These are phyloP conservation scores for Lumnitzera littorea DNA, from an alignment of 345 rosid genomes.

Conservation along the genomic window DNA sequence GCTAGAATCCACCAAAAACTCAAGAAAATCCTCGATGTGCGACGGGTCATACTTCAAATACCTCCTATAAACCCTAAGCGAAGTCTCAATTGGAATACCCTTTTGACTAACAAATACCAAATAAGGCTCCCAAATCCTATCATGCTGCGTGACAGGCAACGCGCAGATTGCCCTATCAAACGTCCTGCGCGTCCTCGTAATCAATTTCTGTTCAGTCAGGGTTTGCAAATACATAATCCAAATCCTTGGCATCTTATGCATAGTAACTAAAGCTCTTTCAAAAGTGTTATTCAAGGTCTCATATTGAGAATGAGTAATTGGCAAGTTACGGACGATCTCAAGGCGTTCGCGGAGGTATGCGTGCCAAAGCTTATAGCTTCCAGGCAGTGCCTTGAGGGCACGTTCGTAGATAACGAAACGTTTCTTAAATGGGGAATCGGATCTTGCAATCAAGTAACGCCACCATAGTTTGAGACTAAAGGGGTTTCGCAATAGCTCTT, in stretches of 20 bases:
- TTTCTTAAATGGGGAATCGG: slow-evolving; percentile 22
- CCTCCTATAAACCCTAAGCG: slow-evolving; percentile 84
- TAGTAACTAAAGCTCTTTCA: slow-evolving; percentile 12
- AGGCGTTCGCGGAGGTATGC: slow-evolving; percentile 29
- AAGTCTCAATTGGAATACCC: slow-evolving; percentile 89
- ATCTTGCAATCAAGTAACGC: slow-evolving; percentile 23
- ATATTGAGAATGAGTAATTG: slow-evolving; percentile 54
- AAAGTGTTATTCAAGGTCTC: slow-evolving; percentile 83
- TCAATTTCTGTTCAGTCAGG: slow-evolving; percentile 18
- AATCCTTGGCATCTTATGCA: slow-evolving; percentile 33
- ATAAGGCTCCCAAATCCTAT: slow-evolving; percentile 26
- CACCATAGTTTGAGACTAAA: slow-evolving; percentile 17
- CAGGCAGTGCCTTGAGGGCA: slow-evolving; percentile 27
- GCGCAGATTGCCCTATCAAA: slow-evolving; percentile 28
- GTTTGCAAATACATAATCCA: slow-evolving; percentile 27
- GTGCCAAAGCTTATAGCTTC: slow-evolving; percentile 33
- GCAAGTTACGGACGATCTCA: slow-evolving; percentile 58
- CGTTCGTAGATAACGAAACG: slow-evolving; percentile 25
- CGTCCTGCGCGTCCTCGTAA: slow-evolving; percentile 13
- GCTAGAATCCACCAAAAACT: slow-evolving; percentile 70
- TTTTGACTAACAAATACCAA: slow-evolving; percentile 77
- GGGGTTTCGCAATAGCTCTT: slow-evolving; percentile 53
- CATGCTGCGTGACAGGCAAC: slow-evolving; percentile 30
- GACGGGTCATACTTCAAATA: slow-evolving; percentile 90
- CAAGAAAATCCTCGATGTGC: slow-evolving; percentile 86